These are phyloP conservation scores for Vigna mungo DNA, from an alignment of 306 rosid genomes.

Conservation along the genomic window DNA sequence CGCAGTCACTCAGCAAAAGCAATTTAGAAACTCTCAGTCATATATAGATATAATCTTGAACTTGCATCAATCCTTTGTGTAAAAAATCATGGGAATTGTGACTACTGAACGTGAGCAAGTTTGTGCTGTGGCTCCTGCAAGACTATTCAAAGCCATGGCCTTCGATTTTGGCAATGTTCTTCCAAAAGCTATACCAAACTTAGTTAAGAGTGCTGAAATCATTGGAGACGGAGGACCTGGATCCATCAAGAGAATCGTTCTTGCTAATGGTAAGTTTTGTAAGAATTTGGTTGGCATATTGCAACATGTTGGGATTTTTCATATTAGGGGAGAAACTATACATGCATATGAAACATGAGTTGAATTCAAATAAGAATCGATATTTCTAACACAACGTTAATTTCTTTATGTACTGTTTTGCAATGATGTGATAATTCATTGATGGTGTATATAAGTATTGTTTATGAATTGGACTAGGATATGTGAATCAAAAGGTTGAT, in stretches of 20 bases:
- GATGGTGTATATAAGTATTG: neutral
- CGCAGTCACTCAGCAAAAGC: neutral
- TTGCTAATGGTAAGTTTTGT: constrained; percentile 35
- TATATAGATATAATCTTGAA: neutral
- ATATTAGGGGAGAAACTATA: no score
- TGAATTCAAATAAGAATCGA: no score
- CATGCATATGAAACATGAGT: no score
- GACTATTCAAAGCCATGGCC: constrained; percentile 53
- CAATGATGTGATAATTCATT: neutral
- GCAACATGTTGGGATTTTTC: no score
- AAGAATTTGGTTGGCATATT: no score
- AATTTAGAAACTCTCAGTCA: neutral
- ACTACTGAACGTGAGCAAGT: constrained; percentile 39
- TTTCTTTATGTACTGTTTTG: no score
- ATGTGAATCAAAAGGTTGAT: constrained; percentile 52
- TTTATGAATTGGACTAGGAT: constrained; percentile 16
- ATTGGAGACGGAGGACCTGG: constrained; percentile 58
- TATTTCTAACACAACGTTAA: no score
- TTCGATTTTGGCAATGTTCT: constrained; percentile 39
- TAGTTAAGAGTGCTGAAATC: constrained; percentile 39
- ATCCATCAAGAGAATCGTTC: constrained; percentile 47
- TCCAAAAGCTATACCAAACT: constrained; percentile 44
- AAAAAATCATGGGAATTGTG: constrained; percentile 51
- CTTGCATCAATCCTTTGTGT: neutral
- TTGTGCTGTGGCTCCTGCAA: constrained; percentile 45